phyloP scores from a whole-genome alignment of 1,284 basidiomycete species.

The Pseudozyma flocculosa region DNA sequence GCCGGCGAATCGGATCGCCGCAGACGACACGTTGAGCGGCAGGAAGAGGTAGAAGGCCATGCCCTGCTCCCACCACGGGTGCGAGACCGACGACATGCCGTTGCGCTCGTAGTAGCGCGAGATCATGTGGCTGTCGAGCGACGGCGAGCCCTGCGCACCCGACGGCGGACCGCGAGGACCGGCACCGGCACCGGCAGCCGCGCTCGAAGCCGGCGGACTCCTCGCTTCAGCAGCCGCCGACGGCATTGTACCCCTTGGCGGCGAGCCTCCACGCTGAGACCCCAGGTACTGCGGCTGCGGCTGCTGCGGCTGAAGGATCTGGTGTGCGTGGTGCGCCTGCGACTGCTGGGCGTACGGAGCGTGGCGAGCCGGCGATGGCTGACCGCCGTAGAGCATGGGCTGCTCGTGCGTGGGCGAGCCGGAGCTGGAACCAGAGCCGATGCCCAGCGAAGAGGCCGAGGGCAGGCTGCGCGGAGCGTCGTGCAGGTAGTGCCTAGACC shows the following conservation, averaged over 20 bases:
- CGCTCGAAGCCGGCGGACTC: too few species aligned
- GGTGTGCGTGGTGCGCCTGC: background rate
- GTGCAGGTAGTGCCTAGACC: conserved; percentile 28
- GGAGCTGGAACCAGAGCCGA: conserved; percentile 10
- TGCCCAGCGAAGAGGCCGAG: conserved; percentile 27
- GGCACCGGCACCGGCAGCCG: conserved; percentile 1
- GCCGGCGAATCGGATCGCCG: conserved; percentile 31
- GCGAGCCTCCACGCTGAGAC: background rate
- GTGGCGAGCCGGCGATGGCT: background rate
- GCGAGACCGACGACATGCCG: conserved; percentile 6
- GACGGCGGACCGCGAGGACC: background rate
- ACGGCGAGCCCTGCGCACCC: background rate
- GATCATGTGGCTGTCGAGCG: conserved; percentile 1
- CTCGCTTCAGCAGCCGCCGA: too few species aligned
- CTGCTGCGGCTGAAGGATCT: background rate
- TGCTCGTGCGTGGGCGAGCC: background rate
- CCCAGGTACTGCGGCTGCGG: background rate
- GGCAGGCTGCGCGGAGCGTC: conserved; percentile 34
- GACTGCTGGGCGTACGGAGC: background rate
- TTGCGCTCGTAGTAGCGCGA: background rate
- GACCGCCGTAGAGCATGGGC: too few species aligned
- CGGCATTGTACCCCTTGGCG: too few species aligned
- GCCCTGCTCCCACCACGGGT: conserved; percentile 37
- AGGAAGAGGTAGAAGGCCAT: conserved; percentile 39
- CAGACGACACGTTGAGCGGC: conserved; percentile 33